A percentile compares a stretch with the other conserved stretches of the same genome.
phyloP scores from a whole-genome alignment of 768 basidiomycete species.

The Leccinum longicurvipes region DNA sequence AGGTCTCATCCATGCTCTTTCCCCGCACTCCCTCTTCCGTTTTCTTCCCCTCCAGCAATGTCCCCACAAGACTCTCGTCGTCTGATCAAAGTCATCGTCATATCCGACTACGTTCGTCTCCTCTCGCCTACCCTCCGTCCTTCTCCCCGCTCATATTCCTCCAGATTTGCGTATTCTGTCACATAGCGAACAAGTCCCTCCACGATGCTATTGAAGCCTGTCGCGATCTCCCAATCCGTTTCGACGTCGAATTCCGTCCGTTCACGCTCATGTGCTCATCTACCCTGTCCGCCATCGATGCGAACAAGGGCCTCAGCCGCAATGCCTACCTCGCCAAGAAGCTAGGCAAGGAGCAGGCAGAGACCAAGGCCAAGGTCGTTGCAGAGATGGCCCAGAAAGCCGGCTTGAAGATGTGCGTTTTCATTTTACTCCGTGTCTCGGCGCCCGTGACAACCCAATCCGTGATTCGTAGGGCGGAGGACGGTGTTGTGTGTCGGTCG shows the following conservation, averaged over 20 bases:
- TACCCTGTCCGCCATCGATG: constrained; percentile 17
- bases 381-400: constrained; percentile 29
- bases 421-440: not conserved
- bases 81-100: constrained; percentile 31
- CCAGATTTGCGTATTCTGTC: constrained; percentile 37
- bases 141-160: constrained; percentile 5
- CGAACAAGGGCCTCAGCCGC: constrained; percentile 20
- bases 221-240: constrained; percentile 30
- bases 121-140: not conserved
- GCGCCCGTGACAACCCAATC: not conserved
- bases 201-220: constrained; percentile 35
- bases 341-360: constrained; percentile 26
- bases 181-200: constrained; percentile 38
- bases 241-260: constrained; percentile 36
- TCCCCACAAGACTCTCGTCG: constrained; percentile 17
- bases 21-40: constrained; percentile 2
- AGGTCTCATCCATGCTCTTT: constrained; percentile 27
- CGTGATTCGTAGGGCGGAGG: constrained; percentile 30
- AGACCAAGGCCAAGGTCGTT: constrained; percentile 25
- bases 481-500: constrained; percentile 39
- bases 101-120: constrained; percentile 33
- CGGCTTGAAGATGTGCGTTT: constrained; percentile 25
- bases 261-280: constrained; percentile 28
- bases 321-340: constrained; percentile 23
- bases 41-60: constrained; percentile 10